A percentile compares a stretch with the other conserved stretches of the same genome.
Conservation (phyloP, 2,329 filamentous ascomycete genomes). For the Fusarium sp. region DNA sequence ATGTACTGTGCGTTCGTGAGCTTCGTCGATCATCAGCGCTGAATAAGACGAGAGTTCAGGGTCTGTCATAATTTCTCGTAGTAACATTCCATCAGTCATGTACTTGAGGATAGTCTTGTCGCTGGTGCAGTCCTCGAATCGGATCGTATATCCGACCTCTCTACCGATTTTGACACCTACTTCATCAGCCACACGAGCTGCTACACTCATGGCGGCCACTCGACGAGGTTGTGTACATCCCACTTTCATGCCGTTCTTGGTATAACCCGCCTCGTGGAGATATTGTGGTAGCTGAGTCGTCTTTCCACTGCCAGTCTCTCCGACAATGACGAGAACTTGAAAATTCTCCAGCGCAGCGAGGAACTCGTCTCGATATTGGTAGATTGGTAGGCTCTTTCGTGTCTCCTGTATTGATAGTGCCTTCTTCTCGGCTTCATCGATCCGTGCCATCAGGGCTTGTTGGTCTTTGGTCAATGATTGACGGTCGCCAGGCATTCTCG, state of each 20-base stretch:
- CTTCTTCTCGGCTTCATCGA: slow-evolving; percentile 89
- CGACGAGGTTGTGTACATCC: slow-evolving; percentile 94
- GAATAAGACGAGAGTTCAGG: slow-evolving; percentile 84
- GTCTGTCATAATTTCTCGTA: slow-evolving; percentile 89
- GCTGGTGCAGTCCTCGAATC: slow-evolving; percentile 91
- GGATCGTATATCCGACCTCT: slow-evolving; percentile 93
- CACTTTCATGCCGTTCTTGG: slow-evolving; percentile 82
- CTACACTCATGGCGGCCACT: slow-evolving; percentile 97
- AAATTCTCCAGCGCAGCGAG: slow-evolving; percentile 85
- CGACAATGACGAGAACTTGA: slow-evolving; percentile 90
- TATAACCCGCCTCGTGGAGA: slow-evolving; percentile 88
- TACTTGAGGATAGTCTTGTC: slow-evolving; percentile 94
- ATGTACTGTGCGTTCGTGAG: slow-evolving; percentile 90
- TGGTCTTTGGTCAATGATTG: slow-evolving; percentile 80
- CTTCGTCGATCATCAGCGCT: slow-evolving; percentile 95
- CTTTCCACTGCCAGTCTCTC: slow-evolving; percentile 94
- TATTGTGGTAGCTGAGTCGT: slow-evolving; percentile 96
- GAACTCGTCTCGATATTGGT: slow-evolving; percentile 84
- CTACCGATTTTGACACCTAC: slow-evolving; percentile 89
- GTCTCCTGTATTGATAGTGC: slow-evolving; percentile 90
- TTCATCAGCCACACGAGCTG: slow-evolving; percentile 94
- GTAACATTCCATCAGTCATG: slow-evolving; percentile 96
- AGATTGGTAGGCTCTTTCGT: slow-evolving; percentile 88
- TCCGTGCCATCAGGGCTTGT: slow-evolving; percentile 77
- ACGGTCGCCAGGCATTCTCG: slow-evolving; percentile 74